A percentile compares a stretch with the other conserved stretches of the same genome.
phyloP scores from a whole-genome alignment of 2,329 filamentous ascomycete species.

The Colletotrichum nymphaeae region DNA sequence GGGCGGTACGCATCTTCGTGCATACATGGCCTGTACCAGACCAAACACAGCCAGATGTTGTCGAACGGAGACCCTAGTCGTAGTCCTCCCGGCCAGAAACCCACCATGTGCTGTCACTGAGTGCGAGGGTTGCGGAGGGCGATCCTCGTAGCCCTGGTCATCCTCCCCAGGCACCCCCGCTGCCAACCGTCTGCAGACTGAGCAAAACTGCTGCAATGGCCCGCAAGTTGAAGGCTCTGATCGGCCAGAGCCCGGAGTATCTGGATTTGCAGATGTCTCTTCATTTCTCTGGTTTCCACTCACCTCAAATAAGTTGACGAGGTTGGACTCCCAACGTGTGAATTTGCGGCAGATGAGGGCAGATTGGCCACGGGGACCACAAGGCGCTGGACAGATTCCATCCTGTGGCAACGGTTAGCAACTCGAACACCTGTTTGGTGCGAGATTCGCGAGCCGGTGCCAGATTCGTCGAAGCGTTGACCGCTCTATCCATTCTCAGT shows the following conservation, averaged over 20 bases:
- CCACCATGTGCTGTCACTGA: slow-evolving; percentile 27
- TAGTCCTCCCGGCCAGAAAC: slow-evolving; percentile 6
- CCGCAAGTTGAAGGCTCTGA: slow-evolving; percentile 10
- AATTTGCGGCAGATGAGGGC: not conserved
- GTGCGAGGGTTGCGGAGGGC: slow-evolving; percentile 12
- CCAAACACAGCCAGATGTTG: slow-evolving; percentile 15
- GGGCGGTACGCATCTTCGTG: slow-evolving; percentile 14
- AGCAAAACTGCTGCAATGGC: slow-evolving; percentile 18
- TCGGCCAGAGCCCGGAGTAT: slow-evolving; percentile 1
- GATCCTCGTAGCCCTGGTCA: slow-evolving; percentile 26
- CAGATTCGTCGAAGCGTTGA: not conserved
- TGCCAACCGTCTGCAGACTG: slow-evolving; percentile 1
- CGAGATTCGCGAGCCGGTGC: not conserved
- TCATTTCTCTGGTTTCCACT: not conserved
- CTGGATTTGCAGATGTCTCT: not conserved
- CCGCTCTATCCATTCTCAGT: not conserved
- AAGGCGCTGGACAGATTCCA: not conserved
- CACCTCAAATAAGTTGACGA: not conserved
- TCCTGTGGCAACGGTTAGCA: not conserved
- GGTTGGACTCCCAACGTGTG: not conserved
- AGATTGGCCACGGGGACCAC: not conserved
- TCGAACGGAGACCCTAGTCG: slow-evolving; percentile 15
- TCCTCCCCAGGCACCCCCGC: slow-evolving; percentile 12
- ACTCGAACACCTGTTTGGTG: not conserved
- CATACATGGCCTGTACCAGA: slow-evolving; percentile 27